Evolutionary conservation across 495 filamentous ascomycete genomes (phyloP), one percentile per base, ranked within the genome.

Genomic region (Neurospora sp.): DNA sequence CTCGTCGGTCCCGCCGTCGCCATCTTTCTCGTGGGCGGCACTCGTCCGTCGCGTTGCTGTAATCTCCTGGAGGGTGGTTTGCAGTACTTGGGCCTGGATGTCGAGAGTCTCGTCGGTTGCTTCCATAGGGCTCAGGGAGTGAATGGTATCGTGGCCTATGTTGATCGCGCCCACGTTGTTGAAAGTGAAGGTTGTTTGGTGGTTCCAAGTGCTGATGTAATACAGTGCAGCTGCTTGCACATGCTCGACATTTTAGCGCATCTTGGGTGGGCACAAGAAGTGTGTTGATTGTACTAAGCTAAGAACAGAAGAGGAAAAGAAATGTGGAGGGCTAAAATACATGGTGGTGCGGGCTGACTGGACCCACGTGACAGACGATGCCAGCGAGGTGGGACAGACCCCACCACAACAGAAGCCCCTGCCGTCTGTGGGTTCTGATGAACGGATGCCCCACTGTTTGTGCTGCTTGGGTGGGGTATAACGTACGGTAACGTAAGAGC

Each of bases 41-140:
- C 14, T 37, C n/a, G 35, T 38, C 8, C 70, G 69, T 61, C 76
- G 71, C 27, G 76, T 78, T 53, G 79, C 77, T 9, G 81, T 76
- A 31, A 87, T 81, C 74, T 86, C 83, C 70, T 73, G 76, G 14
- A 87, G 84, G 1, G 85, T 86, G 14, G 78, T 82, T 42, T 83
- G 83, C 12, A 87, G 79, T 4, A 86, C 79, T 75, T 79, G 78
- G 70, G 83, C 76, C 75, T 79, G 80, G 61, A 84, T 77, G 70
- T 86, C 82, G 65, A 74, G 74, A 48, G 48, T 27, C 31, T 68
- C 73, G 41, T 41, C 70, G 22, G 76, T 74, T 68, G 68, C n/a
- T 69, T 80, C 80, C 82, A 83, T 59, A 59, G 69, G 65, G 70
- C 65, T 70, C 17, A 3, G 0, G 8, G 3, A 3, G 40, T 14